These are phyloP conservation scores for Saposhnikovia divaricata DNA, from an alignment of 129 eudicot species.

Conservation along the genomic window DNA sequence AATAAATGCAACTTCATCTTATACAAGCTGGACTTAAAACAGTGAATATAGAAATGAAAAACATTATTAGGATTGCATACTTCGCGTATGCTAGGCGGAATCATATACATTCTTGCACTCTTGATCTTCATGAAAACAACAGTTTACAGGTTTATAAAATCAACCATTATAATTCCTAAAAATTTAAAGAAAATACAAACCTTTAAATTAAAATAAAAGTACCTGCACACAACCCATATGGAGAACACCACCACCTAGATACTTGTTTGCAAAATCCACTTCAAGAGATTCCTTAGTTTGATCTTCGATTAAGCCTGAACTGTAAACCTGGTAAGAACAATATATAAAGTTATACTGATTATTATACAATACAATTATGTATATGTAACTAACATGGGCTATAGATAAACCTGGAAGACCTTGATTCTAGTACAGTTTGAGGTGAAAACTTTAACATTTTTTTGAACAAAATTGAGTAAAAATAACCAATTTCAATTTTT, in stretches of 20 bases:
- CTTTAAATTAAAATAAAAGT: not conserved
- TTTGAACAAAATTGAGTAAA: not conserved
- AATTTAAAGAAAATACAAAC: not conserved
- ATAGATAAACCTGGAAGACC: not conserved
- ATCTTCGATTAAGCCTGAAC: slow-evolving; percentile 81
- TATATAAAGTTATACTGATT: slow-evolving; percentile 10
- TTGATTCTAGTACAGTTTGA: not conserved
- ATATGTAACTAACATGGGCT: not conserved
- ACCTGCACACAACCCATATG: slow-evolving; percentile 87
- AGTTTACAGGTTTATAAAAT: not conserved
- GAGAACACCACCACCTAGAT: slow-evolving; percentile 91
- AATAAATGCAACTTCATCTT: not conserved
- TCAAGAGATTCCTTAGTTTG: slow-evolving; percentile 57
- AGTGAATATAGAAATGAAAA: not conserved
- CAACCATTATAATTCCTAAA: not conserved
- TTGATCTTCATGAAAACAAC: not conserved
- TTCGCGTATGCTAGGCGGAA: not conserved
- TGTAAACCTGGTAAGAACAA: slow-evolving; percentile 40
- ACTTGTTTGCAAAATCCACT: slow-evolving; percentile 89
- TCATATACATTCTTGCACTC: not conserved
- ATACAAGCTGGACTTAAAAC: not conserved
- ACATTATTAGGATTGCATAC: not conserved
- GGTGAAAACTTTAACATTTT: not conserved
- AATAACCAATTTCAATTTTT: too few relatives aligned
- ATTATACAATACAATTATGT: not conserved